Base-by-base conservation (phyloP, 768 basidiomycete species). In the Lanmaoa pseudosensibilis region DNA sequence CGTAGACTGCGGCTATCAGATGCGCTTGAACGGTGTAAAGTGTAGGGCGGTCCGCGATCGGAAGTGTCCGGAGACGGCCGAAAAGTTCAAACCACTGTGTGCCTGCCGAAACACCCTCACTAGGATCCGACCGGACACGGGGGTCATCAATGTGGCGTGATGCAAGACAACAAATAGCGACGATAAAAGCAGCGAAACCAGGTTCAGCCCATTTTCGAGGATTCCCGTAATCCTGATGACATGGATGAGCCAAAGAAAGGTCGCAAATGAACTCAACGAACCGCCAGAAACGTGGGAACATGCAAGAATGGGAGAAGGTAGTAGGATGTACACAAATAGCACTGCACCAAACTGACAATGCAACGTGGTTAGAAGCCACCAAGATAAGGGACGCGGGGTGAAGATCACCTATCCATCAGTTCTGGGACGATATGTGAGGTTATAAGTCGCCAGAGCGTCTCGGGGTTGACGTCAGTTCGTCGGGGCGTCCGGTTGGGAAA, bases 141-240 rank as follows among this genome's bases (percentile, higher is more conserved):
- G 88, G 86, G 72, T 96, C 94, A 67, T 97, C 94, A 60, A 94
- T 88, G 70, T 97, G 94, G 40, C 94, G 82, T 4, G 93, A 95
- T 0, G 93, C 88, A 6, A 97, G 80, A 61, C 93, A 95, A 68
- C 94, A 96, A 34, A 95, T 80, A 1, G 93, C 83, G n/a, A 96
- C 92, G 58, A 96, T 91, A 68, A 95, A 94, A 11, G 93, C 87
- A 39, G 90, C 92, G 66, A 97, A 97, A 10, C 94, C 94, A 9
- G 94, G 92, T 73, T 95, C 93, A 48, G 88, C 91, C 94, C 94
- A 96, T 78, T 94, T 94, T 73, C 85, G 83, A 49, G 94, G 94
- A 61, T 94, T 91, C 40, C 91, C 92, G 69, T 97, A 97, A 72
- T 97, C 94, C 88, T 91, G 60, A 2, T 54, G 50, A 44, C 37